Base-by-base conservation (phyloP, 31 red algal species). In the Asparagopsis taxiformis region DNA sequence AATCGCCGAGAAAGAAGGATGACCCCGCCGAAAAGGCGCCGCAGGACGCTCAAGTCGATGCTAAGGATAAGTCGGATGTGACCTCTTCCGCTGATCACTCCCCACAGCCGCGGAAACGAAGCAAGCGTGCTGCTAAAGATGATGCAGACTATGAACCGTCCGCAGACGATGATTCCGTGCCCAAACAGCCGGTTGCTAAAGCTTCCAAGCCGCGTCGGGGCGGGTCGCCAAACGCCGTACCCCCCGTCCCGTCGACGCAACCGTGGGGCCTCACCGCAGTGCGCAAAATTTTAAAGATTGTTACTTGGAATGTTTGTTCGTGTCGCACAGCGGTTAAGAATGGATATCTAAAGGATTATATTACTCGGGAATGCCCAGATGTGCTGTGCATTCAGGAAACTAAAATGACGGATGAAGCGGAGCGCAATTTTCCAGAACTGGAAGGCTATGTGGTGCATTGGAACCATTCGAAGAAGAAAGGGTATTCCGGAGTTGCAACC, bases 331-430 rank as follows among this genome's bases (percentile, higher is more conserved):
- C 83, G 24, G 34, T 71, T 3, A 68, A 72, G 51, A 67, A 43
- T 8, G 70, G 70, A 17, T 53, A 72, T 3, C 53, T 94, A 15
- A 31, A 49, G 31, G 21, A 41, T 25, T 81, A 81, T 62, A 36
- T 91, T 17, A 59, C 51, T 1, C 33, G 36, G 28, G 74, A 91
- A 17, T 25, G 38, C 3, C 76, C 87, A 21, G 72, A 94, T 60
- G 54, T 94, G 43, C 72, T 94, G 15, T 87, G 72, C 46, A 21
- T 94, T 1, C 91, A 94, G 74, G 91, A 94, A 49, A 94, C 91
- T 22, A 77, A 80, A 35, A 59, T 94, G 66, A 70, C 64, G 3
- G 67, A 64, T 11, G 69, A 65, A 41, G 66, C 71, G 3, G 77
- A 70, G 17, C 31, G 22, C 1, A 41, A 56, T 20, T 59, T 82